Base-by-base conservation (phyloP, 164 flowering plant species). In the Cinnamomum micranthum region DNA sequence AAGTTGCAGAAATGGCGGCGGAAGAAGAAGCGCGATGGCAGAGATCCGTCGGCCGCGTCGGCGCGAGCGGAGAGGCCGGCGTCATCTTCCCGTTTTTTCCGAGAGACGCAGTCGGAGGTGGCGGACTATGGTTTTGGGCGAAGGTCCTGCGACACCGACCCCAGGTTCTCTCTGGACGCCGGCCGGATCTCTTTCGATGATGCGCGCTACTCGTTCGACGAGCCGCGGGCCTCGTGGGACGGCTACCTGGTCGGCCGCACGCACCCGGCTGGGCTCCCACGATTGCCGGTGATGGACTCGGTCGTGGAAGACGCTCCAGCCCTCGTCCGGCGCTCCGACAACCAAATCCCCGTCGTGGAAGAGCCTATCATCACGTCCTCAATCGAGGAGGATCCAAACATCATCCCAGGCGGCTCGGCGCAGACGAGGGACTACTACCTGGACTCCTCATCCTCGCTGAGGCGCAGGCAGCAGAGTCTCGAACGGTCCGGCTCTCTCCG, bases 211-310 rank as follows among this genome's bases (percentile, higher is more conserved):
- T 92, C 95, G 0, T 87, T 89, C 71, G 99, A 93, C 68, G 97
- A 90, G 80, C 97, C 97, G 0, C 77, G 99, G 66, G 99, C 97
- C 68, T 92, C 97, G 9, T 96, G 98, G 97, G 99, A 96, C 81
- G 99, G 98, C 5, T 83, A 91, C 72, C 69, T 91, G 83, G 86
- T 84, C 22, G 94, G 91, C 0, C 69, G 69, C 17, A 13, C 58
- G 4, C 35, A 41, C 17, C 63, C 52, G 3, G 13, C 47, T 2
- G 52, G 25, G 6, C 3, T 64, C 4, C 88, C 94, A 2, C 78
- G 87, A 62, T 76, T 88, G 74, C 89, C 92, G 0, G 89, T 96
- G 0, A 90, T 95, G 97, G 80, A 88, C 50, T 87, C 98, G 0
- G 90, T 94, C 11, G 86, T 90, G 55, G 97, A 91, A 78, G 94